Conservation (phyloP, 2,329 filamentous ascomycete species). For the Trichoderma endophyticum region DNA sequence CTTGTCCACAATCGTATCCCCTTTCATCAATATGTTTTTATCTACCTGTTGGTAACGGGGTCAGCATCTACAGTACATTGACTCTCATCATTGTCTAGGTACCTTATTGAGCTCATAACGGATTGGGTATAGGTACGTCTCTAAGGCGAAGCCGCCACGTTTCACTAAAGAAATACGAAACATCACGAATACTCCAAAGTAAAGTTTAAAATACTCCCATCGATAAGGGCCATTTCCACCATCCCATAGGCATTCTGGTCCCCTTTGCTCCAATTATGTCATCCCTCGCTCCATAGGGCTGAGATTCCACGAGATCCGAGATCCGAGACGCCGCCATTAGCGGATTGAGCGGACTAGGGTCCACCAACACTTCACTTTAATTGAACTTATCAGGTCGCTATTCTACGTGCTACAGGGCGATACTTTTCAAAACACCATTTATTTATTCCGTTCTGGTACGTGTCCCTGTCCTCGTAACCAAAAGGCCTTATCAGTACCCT, state of each 20-base stretch:
- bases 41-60: background rate
- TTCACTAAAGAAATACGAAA: background rate
- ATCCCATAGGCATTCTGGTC: background rate
- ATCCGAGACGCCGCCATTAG: background rate
- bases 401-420: background rate
- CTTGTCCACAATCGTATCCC: background rate
- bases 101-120: too few species aligned
- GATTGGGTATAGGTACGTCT: too few species aligned
- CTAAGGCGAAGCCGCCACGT: background rate
- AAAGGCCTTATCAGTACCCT: background rate
- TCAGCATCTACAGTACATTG: background rate
- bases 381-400: background rate
- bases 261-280: background rate
- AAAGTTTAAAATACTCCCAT: too few species aligned
- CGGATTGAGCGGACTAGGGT: background rate
- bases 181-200: background rate
- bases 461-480: background rate
- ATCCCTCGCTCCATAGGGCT: background rate
- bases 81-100: too few species aligned
- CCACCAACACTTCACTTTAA: background rate
- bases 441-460: background rate
- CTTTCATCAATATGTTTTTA: background rate
- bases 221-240: too few species aligned
- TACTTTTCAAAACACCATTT: background rate
- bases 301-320: background rate